A percentile compares a stretch with the other conserved stretches of the same genome.
Conservation (phyloP, 176 grass and related monocot genomes). For the Carex myosuroides region DNA sequence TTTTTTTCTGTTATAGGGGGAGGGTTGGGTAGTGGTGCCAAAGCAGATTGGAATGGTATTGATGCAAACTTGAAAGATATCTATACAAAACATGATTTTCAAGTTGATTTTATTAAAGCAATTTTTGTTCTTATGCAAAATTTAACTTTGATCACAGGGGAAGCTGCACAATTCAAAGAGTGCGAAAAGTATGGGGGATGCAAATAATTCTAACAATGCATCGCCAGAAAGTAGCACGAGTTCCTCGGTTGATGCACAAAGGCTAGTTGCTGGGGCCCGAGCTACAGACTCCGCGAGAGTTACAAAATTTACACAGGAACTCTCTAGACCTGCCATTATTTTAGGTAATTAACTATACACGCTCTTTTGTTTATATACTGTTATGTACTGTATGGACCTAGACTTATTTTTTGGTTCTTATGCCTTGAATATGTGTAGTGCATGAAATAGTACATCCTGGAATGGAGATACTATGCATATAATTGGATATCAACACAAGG, state of each 20-base stretch:
- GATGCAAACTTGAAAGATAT: neutral
- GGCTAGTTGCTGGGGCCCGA: conserved; percentile 79
- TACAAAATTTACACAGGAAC: conserved; percentile 67
- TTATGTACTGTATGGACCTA: neutral
- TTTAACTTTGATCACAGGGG: conserved; percentile 30
- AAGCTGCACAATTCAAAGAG: conserved; percentile 39
- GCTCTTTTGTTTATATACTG: neutral
- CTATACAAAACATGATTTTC: neutral
- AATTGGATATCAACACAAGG: neutral
- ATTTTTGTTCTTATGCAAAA: conserved; percentile 4
- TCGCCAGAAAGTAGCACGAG: conserved; percentile 46
- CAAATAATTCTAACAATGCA: conserved; percentile 44
- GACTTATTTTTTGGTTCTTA: neutral
- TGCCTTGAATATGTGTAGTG: neutral
- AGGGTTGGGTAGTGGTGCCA: conserved; percentile 26
- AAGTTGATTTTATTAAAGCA: neutral
- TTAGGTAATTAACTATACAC: conserved; percentile 51
- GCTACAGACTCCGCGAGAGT: conserved; percentile 92
- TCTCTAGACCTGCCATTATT: conserved; percentile 84
- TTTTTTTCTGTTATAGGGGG: conserved; percentile 23
- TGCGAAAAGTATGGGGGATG: conserved; percentile 18
- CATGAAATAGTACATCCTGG: neutral
- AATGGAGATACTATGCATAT: neutral
- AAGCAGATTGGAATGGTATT: conserved; percentile 14
- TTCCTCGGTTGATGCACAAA: conserved; percentile 57